Base-by-base conservation (phyloP, 2,329 filamentous ascomycete genomes). In the Penicillium verrucosum region DNA sequence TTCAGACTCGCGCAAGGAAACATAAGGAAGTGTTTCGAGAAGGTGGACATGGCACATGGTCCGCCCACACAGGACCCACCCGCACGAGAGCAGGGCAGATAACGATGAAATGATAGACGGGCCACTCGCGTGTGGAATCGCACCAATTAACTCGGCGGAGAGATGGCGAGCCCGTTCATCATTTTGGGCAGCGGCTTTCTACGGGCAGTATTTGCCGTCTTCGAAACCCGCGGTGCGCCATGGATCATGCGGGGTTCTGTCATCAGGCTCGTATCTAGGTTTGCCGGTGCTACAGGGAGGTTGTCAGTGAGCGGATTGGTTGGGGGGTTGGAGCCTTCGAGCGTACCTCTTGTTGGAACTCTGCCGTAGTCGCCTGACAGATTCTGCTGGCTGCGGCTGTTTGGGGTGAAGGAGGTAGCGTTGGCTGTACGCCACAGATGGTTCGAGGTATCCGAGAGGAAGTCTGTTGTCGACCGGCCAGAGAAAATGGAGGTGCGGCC, bases 181-280 rank as follows among this genome's bases (percentile, higher is more conserved):
- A 75, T 65, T 51, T 76, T 75, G 30, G 75, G 75, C 34, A 77
- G 69, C 36, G 75, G 75, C 61, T 76, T 77, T 54, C 75, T 65
- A 49, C 73, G 71, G 30, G 73, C 74, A 56, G 69, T 77, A 64
- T 77, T 76, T 56, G 71, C 69, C 50, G 72, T 69, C 62, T 76
- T 77, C 29, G 80, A 79, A 16, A 85, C 78, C 56, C 83, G 76
- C 29, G 92, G 92, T n/a, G 92, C 86, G 36, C 92, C 92, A 72
- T 96, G 91, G 38, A 96, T 93, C 60, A 90, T 86, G 56, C 92
- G 84, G 30, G 92, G 92, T 75, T 97, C 92, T 72, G 91, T 90
- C 91, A 97, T 96, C 45, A 97, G 79, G 14, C 86, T 84, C 4
- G 88, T 83, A 67, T 99, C 94, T 10, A 99, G 82, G 68, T 90